A percentile compares a stretch with the other conserved stretches of the same genome.
Evolutionary conservation across 108 stramenopile genomes (phyloP).

Genomic region (Cyclotella kingstonii): DNA sequence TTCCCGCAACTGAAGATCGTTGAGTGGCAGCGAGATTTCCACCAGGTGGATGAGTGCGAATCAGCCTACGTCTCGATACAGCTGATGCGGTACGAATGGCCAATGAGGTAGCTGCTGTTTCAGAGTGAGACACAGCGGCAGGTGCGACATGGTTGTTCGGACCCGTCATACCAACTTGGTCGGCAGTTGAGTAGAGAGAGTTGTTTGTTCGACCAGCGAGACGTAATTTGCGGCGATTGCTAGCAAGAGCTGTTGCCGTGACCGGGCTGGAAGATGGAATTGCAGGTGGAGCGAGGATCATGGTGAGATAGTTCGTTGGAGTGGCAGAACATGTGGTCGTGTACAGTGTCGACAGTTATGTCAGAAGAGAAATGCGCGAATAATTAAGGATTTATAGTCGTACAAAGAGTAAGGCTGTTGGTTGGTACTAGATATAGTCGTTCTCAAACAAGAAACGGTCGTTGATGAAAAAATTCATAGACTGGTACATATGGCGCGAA

Average conservation of each 20-base stretch:
- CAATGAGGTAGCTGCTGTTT: background rate
- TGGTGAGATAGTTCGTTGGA: too few relatives aligned
- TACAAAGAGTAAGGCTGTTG: too few relatives aligned
- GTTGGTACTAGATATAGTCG: too few relatives aligned
- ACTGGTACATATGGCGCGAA: too few relatives aligned
- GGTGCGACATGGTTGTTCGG: too few relatives aligned
- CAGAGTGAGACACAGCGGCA: too few relatives aligned
- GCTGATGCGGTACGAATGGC: background rate
- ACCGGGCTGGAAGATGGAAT: slow-evolving; percentile 11
- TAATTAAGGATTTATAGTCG: too few relatives aligned
- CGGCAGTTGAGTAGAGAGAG: background rate
- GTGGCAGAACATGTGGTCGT: too few relatives aligned
- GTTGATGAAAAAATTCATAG: too few relatives aligned
- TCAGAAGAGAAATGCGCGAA: too few relatives aligned
- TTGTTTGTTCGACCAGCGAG: slow-evolving; percentile 9
- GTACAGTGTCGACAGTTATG: too few relatives aligned
- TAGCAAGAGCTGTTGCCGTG: slow-evolving; percentile 32
- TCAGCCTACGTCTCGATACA: slow-evolving; percentile 4
- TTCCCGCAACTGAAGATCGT: background rate
- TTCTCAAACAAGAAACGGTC: too few relatives aligned
- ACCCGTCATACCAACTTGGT: background rate
- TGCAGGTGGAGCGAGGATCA: slow-evolving; percentile 3
- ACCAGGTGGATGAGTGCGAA: background rate
- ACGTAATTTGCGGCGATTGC: slow-evolving; percentile 26
- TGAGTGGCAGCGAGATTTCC: background rate